Percentiles rank a stretch among this genome's conserved stretches.
Evolutionary conservation across 139 green algal genomes (phyloP).

Genomic region (Chlorella sp.): DNA sequence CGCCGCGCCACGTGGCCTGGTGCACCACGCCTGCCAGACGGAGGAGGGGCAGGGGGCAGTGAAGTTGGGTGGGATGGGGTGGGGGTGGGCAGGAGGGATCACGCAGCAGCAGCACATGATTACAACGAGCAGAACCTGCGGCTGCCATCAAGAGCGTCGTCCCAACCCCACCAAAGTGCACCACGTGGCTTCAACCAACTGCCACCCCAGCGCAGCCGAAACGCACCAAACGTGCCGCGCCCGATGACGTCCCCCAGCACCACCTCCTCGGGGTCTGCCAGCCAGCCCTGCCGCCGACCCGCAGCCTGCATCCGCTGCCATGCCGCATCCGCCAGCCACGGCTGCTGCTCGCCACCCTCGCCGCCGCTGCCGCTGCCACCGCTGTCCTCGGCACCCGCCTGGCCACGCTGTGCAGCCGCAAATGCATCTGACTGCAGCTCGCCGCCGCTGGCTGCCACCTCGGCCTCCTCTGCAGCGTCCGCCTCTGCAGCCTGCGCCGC

Average conservation of each 20-base stretch:
- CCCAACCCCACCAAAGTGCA: too few relatives aligned
- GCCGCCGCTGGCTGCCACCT: background rate
- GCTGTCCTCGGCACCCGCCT: background rate
- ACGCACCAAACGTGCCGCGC: constrained; percentile 52
- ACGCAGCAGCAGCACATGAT: background rate
- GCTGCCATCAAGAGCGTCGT: too few relatives aligned
- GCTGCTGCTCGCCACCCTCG: background rate
- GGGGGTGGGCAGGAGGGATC: background rate
- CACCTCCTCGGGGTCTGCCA: constrained; percentile 49
- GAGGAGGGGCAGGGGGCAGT: background rate
- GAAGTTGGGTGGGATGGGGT: background rate
- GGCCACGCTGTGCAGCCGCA: background rate
- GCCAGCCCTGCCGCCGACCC: constrained; percentile 36
- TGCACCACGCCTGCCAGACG: constrained; percentile 62
- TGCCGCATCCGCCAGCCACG: constrained; percentile 11
- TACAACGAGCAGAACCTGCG: too few relatives aligned
- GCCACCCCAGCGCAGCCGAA: too few relatives aligned
- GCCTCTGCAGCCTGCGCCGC: background rate
- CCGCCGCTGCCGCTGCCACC: background rate
- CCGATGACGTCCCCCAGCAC: constrained; percentile 67
- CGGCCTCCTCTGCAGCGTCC: constrained; percentile 5
- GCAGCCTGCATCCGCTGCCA: constrained; percentile 24
- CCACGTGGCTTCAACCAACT: too few relatives aligned
- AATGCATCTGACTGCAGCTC: constrained; percentile 8
- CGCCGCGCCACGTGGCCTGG: constrained; percentile 73